These are phyloP conservation scores for Mucor piriformis DNA, from an alignment of 371 early-diverging fungal genomes.

Conservation along the genomic window DNA sequence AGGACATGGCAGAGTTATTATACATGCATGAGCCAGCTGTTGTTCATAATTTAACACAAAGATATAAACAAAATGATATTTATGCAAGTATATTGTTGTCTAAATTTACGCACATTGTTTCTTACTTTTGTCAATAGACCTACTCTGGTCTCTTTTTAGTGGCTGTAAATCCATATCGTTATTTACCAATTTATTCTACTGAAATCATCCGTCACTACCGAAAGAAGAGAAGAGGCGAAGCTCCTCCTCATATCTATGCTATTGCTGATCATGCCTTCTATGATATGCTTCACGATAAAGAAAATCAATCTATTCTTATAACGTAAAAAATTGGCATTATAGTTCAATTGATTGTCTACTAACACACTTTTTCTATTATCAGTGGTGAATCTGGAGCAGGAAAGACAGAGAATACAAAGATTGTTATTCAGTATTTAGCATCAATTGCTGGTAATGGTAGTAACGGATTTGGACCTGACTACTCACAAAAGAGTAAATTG, in stretches of 20 bases:
- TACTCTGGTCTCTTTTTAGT: conserved; percentile 99
- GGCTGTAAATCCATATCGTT: conserved; percentile 98
- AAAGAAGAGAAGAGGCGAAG: conserved; percentile 86
- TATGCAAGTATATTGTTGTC: conserved; percentile 68
- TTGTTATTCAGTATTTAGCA: conserved; percentile 98
- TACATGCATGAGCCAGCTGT: conserved; percentile 99
- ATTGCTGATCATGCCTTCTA: conserved; percentile 95
- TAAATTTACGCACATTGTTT: background rate
- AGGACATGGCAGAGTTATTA: conserved; percentile 98
- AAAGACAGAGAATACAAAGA: conserved; percentile 99
- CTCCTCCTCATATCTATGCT: conserved; percentile 97
- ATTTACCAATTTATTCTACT: conserved; percentile 91
- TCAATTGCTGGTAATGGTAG: conserved; percentile 74
- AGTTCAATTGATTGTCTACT: background rate
- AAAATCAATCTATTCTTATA: conserved; percentile 98
- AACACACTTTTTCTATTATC: background rate
- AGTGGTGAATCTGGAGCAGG: conserved; percentile 99
- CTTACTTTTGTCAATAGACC: conserved; percentile 68
- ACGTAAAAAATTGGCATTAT: conserved; percentile 65
- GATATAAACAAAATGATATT: conserved; percentile 91
- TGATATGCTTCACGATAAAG: conserved; percentile 91
- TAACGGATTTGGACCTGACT: conserved; percentile 34
- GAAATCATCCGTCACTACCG: conserved; percentile 80
- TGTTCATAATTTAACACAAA: conserved; percentile 91
- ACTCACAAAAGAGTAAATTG: conserved; percentile 52